A percentile compares a stretch with the other conserved stretches of the same genome.
phyloP scores from a whole-genome alignment of 345 rosid species.

The Psidium guajava region DNA sequence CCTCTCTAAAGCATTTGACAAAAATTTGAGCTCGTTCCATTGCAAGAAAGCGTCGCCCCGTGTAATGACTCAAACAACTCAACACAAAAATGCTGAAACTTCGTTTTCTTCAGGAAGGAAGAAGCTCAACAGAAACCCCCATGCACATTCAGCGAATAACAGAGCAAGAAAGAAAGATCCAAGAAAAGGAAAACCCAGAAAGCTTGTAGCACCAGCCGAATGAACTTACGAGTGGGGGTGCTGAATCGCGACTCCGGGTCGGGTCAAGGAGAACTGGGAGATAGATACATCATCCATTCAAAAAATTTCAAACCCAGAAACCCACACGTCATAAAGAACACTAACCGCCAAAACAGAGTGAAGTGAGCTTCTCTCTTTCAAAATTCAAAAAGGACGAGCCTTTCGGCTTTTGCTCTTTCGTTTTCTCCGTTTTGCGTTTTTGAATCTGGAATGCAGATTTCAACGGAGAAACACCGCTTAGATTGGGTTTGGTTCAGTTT shows the following conservation, averaged over 20 bases:
- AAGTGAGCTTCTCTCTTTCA: background rate
- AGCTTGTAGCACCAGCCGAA: background rate
- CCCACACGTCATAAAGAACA: background rate
- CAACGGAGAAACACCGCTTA: background rate
- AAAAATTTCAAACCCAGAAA: background rate
- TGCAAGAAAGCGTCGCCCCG: background rate
- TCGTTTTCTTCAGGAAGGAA: background rate
- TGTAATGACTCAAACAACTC: background rate
- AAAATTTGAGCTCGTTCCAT: background rate
- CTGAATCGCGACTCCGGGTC: background rate
- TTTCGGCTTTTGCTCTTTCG: too few species aligned
- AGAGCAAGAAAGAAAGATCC: background rate
- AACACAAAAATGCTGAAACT: background rate
- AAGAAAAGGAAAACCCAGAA: background rate
- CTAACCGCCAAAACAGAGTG: background rate
- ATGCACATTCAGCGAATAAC: background rate
- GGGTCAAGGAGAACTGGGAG: background rate
- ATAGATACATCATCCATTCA: background rate
- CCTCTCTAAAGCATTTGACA: background rate
- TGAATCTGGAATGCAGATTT: background rate
- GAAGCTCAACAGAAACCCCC: background rate
- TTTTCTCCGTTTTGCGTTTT: too few species aligned
- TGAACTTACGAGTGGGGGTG: background rate
- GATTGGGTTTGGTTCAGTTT: too few species aligned
- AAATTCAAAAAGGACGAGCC: background rate